A percentile compares a stretch with the other conserved stretches of the same genome.
phyloP scores from a whole-genome alignment of 306 rosid species.

The Acacia confusa region DNA sequence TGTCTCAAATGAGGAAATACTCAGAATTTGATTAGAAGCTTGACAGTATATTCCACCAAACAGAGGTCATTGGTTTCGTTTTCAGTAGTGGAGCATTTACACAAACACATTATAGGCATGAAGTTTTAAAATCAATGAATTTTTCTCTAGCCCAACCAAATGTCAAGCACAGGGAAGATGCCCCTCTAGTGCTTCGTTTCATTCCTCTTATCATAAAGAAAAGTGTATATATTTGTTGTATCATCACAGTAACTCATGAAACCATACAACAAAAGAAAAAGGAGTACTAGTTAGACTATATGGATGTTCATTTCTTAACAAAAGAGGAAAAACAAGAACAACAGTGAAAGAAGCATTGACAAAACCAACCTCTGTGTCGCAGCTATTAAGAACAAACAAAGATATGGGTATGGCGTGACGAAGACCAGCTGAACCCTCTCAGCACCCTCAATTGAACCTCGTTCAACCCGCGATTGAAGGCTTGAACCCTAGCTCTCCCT shows the following conservation, averaged over 20 bases:
- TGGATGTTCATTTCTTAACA: not conserved
- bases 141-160: conserved; percentile 29
- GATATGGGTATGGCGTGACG: too few relatives aligned
- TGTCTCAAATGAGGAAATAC: too few relatives aligned
- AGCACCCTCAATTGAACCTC: too few relatives aligned
- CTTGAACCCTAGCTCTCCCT: too few relatives aligned
- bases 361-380: too few relatives aligned
- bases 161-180: conserved; percentile 5
- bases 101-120: conserved; percentile 28
- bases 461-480: too few relatives aligned
- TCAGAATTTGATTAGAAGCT: conserved; percentile 25
- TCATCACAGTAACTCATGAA: conserved; percentile 28
- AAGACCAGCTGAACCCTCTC: too few relatives aligned
- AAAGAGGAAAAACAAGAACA: not conserved
- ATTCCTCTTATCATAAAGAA: not conserved
- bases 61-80: conserved; percentile 30
- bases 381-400: too few relatives aligned
- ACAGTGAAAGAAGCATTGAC: conserved; percentile 9
- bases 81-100: conserved; percentile 43
- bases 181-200: not conserved
- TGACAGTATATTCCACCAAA: conserved; percentile 42
- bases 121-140: too few relatives aligned
- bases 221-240: not conserved
- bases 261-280: conserved; percentile 22
- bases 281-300: not conserved